Conservation (phyloP, 306 rosid genomes). For the Quillaja saponaria region DNA sequence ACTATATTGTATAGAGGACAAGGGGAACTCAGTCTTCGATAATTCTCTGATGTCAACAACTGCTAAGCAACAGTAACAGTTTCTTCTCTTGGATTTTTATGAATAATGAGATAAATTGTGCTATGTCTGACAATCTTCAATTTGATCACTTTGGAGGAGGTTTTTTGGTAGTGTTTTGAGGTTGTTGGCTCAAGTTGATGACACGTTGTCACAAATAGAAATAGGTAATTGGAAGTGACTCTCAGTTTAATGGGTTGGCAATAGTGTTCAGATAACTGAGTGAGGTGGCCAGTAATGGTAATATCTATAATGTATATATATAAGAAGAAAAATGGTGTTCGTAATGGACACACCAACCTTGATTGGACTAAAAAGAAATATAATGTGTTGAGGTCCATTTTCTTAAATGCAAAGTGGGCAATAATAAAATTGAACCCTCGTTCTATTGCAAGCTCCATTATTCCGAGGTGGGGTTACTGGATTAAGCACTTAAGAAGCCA, state of each 20-base stretch:
- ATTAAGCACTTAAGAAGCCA: conserved; percentile 30
- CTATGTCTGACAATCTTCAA: too few relatives aligned
- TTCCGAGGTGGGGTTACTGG: conserved; percentile 37
- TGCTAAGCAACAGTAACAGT: too few relatives aligned
- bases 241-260: too few relatives aligned
- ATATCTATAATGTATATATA: conserved; percentile 29
- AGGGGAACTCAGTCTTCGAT: too few relatives aligned
- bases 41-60: too few relatives aligned
- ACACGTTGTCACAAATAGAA: conserved; percentile 4
- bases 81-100: too few relatives aligned
- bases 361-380: conserved; percentile 18
- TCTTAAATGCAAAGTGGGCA: conserved; percentile 31
- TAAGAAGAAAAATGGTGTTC: conserved; percentile 5
- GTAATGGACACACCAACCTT: conserved; percentile 22
- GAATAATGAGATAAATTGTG: too few relatives aligned
- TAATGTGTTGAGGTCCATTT: conserved; percentile 8
- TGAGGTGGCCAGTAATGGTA: conserved; percentile 42
- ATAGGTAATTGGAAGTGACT: neutral
- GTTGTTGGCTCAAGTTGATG: conserved; percentile 26
- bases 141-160: too few relatives aligned
- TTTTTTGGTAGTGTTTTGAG: neutral
- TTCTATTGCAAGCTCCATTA: conserved; percentile 61
- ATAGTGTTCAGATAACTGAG: neutral
- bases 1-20: too few relatives aligned
- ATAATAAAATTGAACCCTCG: conserved; percentile 19